These are phyloP conservation scores for Amphibolis antarctica DNA, from an alignment of 106 monocot species.

Conservation along the genomic window DNA sequence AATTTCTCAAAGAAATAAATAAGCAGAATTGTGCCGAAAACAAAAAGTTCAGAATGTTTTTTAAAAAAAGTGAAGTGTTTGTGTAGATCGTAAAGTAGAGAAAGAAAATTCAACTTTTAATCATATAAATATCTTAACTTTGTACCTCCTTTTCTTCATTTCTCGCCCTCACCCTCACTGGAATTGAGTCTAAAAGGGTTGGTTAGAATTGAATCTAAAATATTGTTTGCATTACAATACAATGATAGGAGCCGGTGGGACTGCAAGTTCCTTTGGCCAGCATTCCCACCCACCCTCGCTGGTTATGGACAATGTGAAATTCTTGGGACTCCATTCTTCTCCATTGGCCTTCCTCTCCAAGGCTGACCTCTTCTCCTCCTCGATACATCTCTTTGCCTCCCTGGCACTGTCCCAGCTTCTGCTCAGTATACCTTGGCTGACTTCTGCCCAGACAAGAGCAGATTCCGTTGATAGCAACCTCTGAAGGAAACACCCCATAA, in stretches of 20 bases:
- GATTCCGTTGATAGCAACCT: constrained; percentile 48
- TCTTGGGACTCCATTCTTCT: constrained; percentile 52
- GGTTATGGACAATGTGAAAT: constrained; percentile 44
- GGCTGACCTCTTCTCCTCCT: constrained; percentile 45
- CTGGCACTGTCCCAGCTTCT: constrained; percentile 71
- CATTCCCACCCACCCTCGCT: constrained; percentile 76
- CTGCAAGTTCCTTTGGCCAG: constrained; percentile 37
- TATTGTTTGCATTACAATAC: too few species aligned
- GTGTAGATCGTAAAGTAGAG: too few species aligned
- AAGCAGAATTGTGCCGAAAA: too few species aligned
- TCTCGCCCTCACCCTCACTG: too few species aligned
- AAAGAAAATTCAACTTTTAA: too few species aligned
- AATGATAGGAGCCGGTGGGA: constrained; percentile 59
- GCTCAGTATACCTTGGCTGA: constrained; percentile 51
- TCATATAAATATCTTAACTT: too few species aligned
- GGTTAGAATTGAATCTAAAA: too few species aligned
- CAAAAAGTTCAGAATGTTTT: too few species aligned
- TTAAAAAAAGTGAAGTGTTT: too few species aligned
- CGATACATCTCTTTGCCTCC: constrained; percentile 48
- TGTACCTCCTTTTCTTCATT: too few species aligned
- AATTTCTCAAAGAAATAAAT: too few species aligned
- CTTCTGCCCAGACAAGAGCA: constrained; percentile 56
- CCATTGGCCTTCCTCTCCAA: constrained; percentile 39
- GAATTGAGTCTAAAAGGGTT: too few species aligned
- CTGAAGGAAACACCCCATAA: constrained; percentile 16